Base-by-base conservation (phyloP, 768 basidiomycete species). In the Mycena pura region DNA sequence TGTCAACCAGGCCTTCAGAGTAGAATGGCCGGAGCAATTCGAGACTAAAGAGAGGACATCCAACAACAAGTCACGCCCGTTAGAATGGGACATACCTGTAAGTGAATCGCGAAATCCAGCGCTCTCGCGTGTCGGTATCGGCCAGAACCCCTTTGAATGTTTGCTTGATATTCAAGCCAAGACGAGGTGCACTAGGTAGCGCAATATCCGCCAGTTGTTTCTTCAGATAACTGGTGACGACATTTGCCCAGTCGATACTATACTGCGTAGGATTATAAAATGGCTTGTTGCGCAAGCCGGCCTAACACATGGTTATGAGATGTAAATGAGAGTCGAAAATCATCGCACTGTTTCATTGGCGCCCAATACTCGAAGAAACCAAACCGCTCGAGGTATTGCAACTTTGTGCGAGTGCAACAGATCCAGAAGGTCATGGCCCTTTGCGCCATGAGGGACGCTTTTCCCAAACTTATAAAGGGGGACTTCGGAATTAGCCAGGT, bases 311-410 rank as follows among this genome's bases (percentile, higher is more conserved):
- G 27, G 48, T 25, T 44, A 38, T 64, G 15, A 59, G 19, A 50
- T 21, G 53, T 32, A 48, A 22, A n/a, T 22, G 43, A 53, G 25
- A 47, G 41, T 29, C 15, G 15, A 17, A 10, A 21, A 3, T 31
- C 5, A 43, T 59, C 77, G 44, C 70, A 92, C 92, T 47, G 90
- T 92, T 75, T 95, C 93, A 66, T 94, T 93, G 19, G 89, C 92
- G 24, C 93, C 93, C 67, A 93, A 86, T 4, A 93, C 92, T 19
- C 93, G 84, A 25, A 95, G 78, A 70, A 94, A 91, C 93, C 93
- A 95, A 7, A 94, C 86, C 4, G 93, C 93, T 43, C 93, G 83
- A 2, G 89, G 82, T 31, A 93, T 89, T 6, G 89, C 89, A 25
- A 95, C 90, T 57, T 88, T 84, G 53, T 92, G 87, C 6, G 81